Base-by-base conservation (phyloP, 208 protist genomes). In the Acanthamoeba royreba region DNA sequence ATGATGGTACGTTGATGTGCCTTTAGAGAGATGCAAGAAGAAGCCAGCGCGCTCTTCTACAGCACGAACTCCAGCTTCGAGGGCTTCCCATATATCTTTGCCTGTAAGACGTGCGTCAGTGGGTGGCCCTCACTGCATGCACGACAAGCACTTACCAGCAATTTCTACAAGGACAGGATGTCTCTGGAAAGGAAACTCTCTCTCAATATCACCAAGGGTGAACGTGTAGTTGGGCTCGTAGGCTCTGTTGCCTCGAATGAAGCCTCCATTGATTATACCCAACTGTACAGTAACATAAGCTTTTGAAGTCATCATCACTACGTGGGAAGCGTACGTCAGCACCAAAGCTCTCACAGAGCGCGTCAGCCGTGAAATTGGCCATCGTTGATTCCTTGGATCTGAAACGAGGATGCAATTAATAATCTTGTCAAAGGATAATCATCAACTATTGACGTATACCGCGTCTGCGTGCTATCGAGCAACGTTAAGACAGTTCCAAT, bases 1-100 rank as follows among this genome's bases (percentile, higher is more conserved):
- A 25, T 11, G 0, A 22, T 22, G 3, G 66, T 87, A 4, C 49
- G 13, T n/a, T 58, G 9, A 7, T 55, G 43, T 33, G 35, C 83
- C 83, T 35, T 90, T 90, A 11, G 83, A 90, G 33, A 90, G 83
- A n/a, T 90, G 83, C 2, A 69, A 52, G 53, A 90, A 90, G 83
- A 90, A 90, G 15, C 83, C 83, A 8, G 83, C 46, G 25, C 35
- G 4, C 17, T 90, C 53, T 17, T 90, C 83, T 4, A 69, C 83
- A 7, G 31, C 52, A 25, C 83, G 83, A 15, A 90, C 52, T 35
- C 83, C 83, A 8, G 46, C 31, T 52, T 90, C 83, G 31, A 90
- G 40, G 5, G 83, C 83, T 25, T 90, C 83, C 49, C n/a, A 61
- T 35, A 90, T 72, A 0, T 90, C 83, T 35, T 90, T 61, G 83